A percentile compares a stretch with the other conserved stretches of the same genome.
These are phyloP conservation scores for Pseudogymnoascus pannorum DNA, from an alignment of 2,329 filamentous ascomycete species.

Conservation along the genomic window DNA sequence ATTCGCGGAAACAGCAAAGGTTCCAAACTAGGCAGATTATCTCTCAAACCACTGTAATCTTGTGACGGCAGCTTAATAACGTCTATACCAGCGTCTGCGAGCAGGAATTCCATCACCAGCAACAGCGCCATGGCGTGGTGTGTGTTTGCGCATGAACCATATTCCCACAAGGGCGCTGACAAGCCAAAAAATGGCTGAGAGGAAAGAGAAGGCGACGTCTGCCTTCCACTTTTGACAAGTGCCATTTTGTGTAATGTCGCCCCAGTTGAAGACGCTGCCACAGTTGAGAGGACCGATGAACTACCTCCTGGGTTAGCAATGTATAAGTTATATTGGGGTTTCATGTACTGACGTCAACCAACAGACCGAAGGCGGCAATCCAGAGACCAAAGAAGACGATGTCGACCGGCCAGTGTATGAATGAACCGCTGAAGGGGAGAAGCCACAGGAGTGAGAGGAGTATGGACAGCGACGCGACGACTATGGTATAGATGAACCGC, in stretches of 20 bases:
- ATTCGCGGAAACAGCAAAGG: background rate
- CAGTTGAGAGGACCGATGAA: constrained; percentile 78
- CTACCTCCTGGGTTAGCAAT: constrained; percentile 66
- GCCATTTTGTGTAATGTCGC: constrained; percentile 69
- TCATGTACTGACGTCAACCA: constrained; percentile 48
- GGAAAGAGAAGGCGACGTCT: constrained; percentile 21
- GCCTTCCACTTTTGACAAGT: constrained; percentile 65
- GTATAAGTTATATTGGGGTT: constrained; percentile 65
- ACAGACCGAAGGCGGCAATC: constrained; percentile 46
- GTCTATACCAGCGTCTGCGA: constrained; percentile 11
- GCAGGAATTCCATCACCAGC: constrained; percentile 9
- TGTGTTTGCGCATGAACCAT: constrained; percentile 10
- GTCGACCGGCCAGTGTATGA: constrained; percentile 66
- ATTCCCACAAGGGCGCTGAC: constrained; percentile 12
- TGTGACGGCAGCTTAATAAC: background rate
- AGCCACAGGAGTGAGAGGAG: constrained; percentile 65
- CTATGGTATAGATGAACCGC: constrained; percentile 68
- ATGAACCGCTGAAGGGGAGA: constrained; percentile 59
- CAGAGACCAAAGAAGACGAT: constrained; percentile 59
- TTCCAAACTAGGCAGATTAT: background rate
- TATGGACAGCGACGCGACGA: constrained; percentile 62
- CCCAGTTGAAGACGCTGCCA: constrained; percentile 73
- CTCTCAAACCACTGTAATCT: background rate
- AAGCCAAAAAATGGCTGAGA: constrained; percentile 16
- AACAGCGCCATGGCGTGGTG: background rate